Percentiles rank a stretch among this genome's conserved stretches.
phyloP scores from a whole-genome alignment of 176 grass and related monocot species.

The Oryza meyeriana region DNA sequence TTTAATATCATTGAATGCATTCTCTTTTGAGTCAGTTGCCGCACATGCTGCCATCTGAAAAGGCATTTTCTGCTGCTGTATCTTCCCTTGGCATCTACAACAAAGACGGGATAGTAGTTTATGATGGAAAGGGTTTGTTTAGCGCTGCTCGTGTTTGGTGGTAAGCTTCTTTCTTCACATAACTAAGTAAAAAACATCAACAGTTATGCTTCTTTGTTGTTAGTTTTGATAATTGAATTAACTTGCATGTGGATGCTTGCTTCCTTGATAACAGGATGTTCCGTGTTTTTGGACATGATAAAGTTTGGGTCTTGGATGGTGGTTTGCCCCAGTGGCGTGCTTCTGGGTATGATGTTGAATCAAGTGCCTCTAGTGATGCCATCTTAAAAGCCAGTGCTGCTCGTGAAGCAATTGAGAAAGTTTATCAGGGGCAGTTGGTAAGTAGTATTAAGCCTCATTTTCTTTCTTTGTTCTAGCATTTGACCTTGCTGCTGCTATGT shows the following conservation, averaged over 20 bases:
- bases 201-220: constrained; percentile 10
- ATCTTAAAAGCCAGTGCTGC: constrained; percentile 89
- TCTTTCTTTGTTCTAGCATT: constrained; percentile 17
- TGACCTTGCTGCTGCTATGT: background rate
- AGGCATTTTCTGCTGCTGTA: constrained; percentile 93
- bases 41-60: constrained; percentile 95
- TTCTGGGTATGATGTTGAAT: constrained; percentile 94
- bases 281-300: constrained; percentile 89
- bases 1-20: background rate
- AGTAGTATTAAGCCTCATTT: constrained; percentile 14
- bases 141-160: constrained; percentile 98
- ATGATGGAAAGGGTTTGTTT: constrained; percentile 97
- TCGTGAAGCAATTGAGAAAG: constrained; percentile 89
- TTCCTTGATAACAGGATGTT: constrained; percentile 76
- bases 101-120: constrained; percentile 91
- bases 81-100: constrained; percentile 92
- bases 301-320: constrained; percentile 94
- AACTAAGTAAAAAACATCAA: constrained; percentile 11
- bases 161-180: constrained; percentile 42
- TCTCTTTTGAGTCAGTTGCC: constrained; percentile 64
- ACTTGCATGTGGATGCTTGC: background rate
- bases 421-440: constrained; percentile 79
- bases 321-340: constrained; percentile 86
- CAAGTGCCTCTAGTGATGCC: constrained; percentile 86
- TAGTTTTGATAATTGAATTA: background rate